Evolutionary conservation across 2,329 filamentous ascomycete genomes (phyloP).

Genomic region (Phyllosticta paracitricarpa): DNA sequence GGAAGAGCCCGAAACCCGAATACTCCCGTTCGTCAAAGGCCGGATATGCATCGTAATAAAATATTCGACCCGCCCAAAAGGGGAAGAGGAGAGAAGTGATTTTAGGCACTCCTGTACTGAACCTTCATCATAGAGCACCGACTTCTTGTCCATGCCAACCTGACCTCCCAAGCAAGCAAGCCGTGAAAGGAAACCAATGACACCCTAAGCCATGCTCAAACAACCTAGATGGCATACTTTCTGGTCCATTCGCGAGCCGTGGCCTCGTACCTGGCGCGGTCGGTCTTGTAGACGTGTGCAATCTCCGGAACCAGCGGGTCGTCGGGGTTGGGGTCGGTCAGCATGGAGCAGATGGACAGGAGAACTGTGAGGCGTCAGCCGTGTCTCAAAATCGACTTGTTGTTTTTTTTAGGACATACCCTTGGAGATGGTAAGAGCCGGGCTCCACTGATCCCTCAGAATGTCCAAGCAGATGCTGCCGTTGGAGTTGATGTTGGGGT

Average conservation of each 20-base stretch:
- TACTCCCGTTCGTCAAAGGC: conserved; percentile 15
- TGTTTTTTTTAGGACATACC: conserved; percentile 44
- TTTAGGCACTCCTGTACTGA: conserved; percentile 15
- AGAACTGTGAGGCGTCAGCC: conserved; percentile 53
- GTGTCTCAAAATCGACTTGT: not conserved
- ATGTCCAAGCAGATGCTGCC: conserved; percentile 99
- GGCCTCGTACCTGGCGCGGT: conserved; percentile 88
- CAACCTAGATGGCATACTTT: conserved; percentile 84
- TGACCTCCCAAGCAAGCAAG: conserved; percentile 10
- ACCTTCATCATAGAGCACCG: conserved; percentile 6
- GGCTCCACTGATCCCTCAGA: conserved; percentile 97
- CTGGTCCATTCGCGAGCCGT: conserved; percentile 97
- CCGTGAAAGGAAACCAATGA: conserved; percentile 9
- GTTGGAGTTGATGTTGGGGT: conserved; percentile 99
- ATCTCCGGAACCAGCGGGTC: conserved; percentile 98
- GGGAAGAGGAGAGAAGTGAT: conserved; percentile 14
- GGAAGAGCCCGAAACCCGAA: conserved; percentile 11
- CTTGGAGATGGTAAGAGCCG: conserved; percentile 96
- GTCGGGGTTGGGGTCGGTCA: conserved; percentile 98
- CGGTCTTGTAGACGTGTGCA: conserved; percentile 99
- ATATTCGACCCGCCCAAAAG: conserved; percentile 9
- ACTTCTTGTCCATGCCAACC: conserved; percentile 11
- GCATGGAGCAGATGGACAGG: conserved; percentile 98
- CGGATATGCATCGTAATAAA: conserved; percentile 19
- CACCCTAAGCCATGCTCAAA: conserved; percentile 11